Evolutionary conservation across 2,329 filamentous ascomycete genomes (phyloP).

Genomic region (Penicillium sp.): DNA sequence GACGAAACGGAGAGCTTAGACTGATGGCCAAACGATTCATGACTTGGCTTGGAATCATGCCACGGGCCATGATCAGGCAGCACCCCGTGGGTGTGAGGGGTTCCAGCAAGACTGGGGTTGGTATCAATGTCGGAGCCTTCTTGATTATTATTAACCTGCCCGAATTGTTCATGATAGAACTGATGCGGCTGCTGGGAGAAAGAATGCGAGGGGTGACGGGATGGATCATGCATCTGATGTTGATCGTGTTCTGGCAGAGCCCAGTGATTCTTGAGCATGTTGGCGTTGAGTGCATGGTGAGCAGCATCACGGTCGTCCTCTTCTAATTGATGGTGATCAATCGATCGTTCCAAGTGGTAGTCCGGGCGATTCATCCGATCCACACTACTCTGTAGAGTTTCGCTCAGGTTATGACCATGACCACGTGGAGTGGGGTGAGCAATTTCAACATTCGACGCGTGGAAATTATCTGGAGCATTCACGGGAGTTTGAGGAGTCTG

Average conservation of each 20-base stretch:
- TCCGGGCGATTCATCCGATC: constrained; percentile 70
- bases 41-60: constrained; percentile 40
- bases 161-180: constrained; percentile 39
- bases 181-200: constrained; percentile 37
- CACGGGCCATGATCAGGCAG: constrained; percentile 36
- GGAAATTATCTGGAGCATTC: constrained; percentile 46
- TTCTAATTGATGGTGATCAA: constrained; percentile 76
- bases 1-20: constrained; percentile 74
- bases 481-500: constrained; percentile 35
- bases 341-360: constrained; percentile 79
- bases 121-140: constrained; percentile 71
- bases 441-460: constrained; percentile 54
- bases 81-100: constrained; percentile 51
- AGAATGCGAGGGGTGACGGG: constrained; percentile 23
- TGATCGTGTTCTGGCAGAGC: constrained; percentile 38
- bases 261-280: constrained; percentile 42
- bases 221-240: constrained; percentile 26
- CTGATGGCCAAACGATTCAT: constrained; percentile 56
- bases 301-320: constrained; percentile 65
- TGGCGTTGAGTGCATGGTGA: constrained; percentile 30
- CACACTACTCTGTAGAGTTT: constrained; percentile 80
- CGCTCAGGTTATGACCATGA: constrained; percentile 73
- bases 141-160: constrained; percentile 40
- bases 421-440: constrained; percentile 64
- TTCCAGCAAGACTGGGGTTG: constrained; percentile 73